A percentile compares a stretch with the other conserved stretches of the same genome.
Conservation (phyloP, 176 grass and related monocot species). For the Pontederia crassipes region DNA sequence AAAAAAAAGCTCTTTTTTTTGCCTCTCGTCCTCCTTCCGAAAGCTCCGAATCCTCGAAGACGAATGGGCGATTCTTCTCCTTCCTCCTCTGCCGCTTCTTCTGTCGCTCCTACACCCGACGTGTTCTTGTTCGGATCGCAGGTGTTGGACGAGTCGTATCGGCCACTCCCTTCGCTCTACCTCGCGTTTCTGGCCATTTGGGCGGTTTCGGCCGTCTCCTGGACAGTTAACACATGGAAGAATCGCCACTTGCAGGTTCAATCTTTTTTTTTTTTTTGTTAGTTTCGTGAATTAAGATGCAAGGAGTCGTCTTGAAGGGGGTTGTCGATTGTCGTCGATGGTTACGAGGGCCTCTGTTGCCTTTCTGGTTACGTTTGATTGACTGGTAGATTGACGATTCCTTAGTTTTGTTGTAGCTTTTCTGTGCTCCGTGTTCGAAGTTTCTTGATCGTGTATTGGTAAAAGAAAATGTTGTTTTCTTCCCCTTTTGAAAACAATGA, state of each 20-base stretch:
- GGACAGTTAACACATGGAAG: constrained; percentile 75
- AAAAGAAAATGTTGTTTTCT: no score
- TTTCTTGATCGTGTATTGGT: no score
- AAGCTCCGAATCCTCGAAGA: neutral
- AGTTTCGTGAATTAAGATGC: neutral
- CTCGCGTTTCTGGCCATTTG: constrained; percentile 80
- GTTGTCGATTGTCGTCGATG: neutral
- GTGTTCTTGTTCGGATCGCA: constrained; percentile 27
- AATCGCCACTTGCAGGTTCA: constrained; percentile 71
- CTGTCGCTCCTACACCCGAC: constrained; percentile 4
- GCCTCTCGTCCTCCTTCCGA: neutral
- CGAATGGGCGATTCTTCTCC: constrained; percentile 14
- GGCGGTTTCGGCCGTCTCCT: constrained; percentile 65
- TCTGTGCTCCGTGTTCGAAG: neutral
- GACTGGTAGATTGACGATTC: neutral
- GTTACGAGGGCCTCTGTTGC: neutral
- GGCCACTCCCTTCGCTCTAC: constrained; percentile 71
- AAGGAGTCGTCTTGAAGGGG: neutral
- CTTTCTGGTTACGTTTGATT: neutral
- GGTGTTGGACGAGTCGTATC: constrained; percentile 43
- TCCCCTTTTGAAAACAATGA: no score
- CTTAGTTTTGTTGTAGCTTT: neutral
- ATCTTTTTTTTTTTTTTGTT: neutral
- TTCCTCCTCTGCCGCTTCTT: constrained; percentile 13
- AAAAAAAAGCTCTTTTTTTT: neutral